phyloP scores from a whole-genome alignment of 768 basidiomycete genomes.

The Exsudoporus frostii region DNA sequence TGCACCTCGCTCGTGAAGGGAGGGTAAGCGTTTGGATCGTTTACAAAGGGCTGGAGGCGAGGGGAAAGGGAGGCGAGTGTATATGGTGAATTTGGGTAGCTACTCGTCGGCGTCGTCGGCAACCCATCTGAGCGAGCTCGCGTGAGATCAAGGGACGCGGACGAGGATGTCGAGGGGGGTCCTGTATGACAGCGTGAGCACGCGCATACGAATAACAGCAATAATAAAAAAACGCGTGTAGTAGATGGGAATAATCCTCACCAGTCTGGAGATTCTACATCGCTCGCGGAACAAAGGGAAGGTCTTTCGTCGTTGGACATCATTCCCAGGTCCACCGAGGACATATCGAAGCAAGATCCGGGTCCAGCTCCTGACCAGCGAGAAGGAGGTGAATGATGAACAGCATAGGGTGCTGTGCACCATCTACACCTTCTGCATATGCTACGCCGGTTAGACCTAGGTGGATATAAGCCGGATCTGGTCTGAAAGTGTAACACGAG shows the following conservation, averaged over 20 bases:
- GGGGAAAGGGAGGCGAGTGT: no score
- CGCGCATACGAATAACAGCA: background rate
- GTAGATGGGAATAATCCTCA: background rate
- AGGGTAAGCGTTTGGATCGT: no score
- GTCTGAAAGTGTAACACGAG: background rate
- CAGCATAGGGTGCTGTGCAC: background rate
- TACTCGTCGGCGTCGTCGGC: background rate
- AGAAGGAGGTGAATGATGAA: background rate
- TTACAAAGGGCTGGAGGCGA: no score
- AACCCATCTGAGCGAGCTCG: background rate
- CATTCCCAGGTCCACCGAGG: background rate
- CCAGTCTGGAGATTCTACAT: background rate
- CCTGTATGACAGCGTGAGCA: background rate
- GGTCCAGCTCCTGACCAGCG: background rate
- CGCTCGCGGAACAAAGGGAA: background rate
- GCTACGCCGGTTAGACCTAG: background rate
- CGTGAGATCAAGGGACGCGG: slow-evolving; percentile 2
- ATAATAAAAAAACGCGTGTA: background rate
- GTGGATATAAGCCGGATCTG: background rate
- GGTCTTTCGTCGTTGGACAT: background rate
- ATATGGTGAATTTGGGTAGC: no score
- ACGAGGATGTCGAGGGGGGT: slow-evolving; percentile 4
- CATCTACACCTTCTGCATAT: background rate
- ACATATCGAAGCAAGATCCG: background rate
- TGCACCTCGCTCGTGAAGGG: no score